A percentile compares a stretch with the other conserved stretches of the same genome.
phyloP scores from a whole-genome alignment of 176 grass and related monocot genomes.

The Oryza coarctata region DNA sequence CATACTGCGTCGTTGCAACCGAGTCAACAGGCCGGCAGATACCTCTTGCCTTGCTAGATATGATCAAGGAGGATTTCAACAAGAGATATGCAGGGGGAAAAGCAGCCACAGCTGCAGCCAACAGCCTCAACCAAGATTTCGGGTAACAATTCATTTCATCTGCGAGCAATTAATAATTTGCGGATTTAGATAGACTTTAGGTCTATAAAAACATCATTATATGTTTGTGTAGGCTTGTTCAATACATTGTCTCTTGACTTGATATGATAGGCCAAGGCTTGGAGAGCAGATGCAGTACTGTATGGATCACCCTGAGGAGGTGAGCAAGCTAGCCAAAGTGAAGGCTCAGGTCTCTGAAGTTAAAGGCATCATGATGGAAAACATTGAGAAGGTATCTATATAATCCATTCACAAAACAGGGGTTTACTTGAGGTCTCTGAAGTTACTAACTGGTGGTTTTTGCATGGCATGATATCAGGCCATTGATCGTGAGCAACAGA shows the following conservation, averaged over 20 bases:
- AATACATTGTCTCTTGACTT: neutral
- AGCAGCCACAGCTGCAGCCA: conserved; percentile 67
- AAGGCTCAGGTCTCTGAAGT: conserved; percentile 76
- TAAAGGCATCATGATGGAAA: conserved; percentile 80
- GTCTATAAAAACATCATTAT: neutral
- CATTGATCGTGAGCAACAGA: conserved; percentile 51
- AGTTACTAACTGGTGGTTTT: neutral
- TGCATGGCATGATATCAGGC: conserved; percentile 30
- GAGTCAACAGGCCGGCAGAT: conserved; percentile 65
- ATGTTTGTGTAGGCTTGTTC: neutral
- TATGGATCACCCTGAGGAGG: conserved; percentile 66
- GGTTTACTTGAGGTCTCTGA: neutral
- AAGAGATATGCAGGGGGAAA: conserved; percentile 70
- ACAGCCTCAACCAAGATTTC: conserved; percentile 81
- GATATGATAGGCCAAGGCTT: conserved; percentile 56
- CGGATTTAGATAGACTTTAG: neutral
- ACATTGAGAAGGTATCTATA: conserved; percentile 67
- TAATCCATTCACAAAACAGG: no score
- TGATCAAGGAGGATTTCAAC: conserved; percentile 74
- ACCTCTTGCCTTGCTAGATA: conserved; percentile 73
- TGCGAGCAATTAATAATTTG: neutral
- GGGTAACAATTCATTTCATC: conserved; percentile 41
- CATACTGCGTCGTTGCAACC: conserved; percentile 67
- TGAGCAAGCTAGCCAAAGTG: conserved; percentile 69
- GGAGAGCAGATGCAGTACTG: conserved; percentile 88